Evolutionary conservation across 2,329 filamentous ascomycete species (phyloP).

Genomic region (Sclerotinia borealis): DNA sequence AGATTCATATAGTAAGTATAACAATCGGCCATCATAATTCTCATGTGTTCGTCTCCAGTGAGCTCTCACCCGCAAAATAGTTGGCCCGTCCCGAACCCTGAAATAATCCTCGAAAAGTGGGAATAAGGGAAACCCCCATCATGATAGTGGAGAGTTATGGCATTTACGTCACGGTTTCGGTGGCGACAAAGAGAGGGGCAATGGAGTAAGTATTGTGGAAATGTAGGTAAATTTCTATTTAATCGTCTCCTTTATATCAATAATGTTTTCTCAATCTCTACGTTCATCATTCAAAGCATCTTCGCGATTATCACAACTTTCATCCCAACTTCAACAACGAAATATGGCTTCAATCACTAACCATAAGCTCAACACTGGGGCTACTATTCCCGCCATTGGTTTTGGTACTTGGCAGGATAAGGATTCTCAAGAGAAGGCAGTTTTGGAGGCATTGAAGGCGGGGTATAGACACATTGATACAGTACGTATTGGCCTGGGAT

Average conservation of each 20-base stretch:
- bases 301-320: slow-evolving; percentile 6
- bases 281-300: slow-evolving; percentile 6
- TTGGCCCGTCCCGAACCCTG: too few relatives aligned
- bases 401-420: slow-evolving; percentile 41
- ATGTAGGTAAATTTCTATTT: background rate
- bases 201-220: background rate
- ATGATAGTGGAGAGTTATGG: background rate
- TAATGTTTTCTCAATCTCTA: slow-evolving; percentile 3
- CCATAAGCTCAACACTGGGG: slow-evolving; percentile 34
- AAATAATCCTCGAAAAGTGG: too few relatives aligned
- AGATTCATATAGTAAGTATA: too few relatives aligned
- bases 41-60: too few relatives aligned
- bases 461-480: slow-evolving; percentile 49
- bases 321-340: slow-evolving; percentile 19
- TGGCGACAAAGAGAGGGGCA: background rate
- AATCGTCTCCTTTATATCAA: background rate
- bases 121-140: too few relatives aligned
- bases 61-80: too few relatives aligned
- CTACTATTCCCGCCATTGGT: slow-evolving; percentile 36
- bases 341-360: slow-evolving; percentile 23
- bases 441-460: slow-evolving; percentile 36
- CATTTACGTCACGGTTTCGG: background rate
- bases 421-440: slow-evolving; percentile 37
- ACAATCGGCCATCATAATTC: too few relatives aligned
- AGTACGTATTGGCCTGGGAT: background rate